Evolutionary conservation across 1,284 basidiomycete species (phyloP).

Genomic region (Ceraceosorus guamensis): DNA sequence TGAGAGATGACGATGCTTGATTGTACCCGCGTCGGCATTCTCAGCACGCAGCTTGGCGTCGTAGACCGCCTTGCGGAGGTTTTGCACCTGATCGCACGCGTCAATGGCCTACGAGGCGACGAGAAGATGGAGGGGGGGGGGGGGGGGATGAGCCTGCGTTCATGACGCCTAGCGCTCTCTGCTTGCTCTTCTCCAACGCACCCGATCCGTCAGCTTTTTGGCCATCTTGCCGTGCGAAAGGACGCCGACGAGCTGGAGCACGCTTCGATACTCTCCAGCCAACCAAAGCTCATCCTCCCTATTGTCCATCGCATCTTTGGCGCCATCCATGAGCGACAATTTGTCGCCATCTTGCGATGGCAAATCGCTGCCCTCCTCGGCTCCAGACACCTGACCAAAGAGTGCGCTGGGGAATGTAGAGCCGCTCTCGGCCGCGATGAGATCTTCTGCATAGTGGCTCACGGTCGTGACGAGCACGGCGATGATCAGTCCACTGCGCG

Average conservation of each 20-base stretch:
- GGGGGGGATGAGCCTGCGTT: not conserved
- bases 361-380: not conserved
- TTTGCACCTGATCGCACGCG: conserved; percentile 46
- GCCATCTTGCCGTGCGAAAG: conserved; percentile 84
- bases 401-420: not conserved
- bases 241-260: conserved; percentile 84
- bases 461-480: conserved; percentile 42
- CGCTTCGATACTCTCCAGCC: conserved; percentile 90
- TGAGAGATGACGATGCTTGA: conserved; percentile 8
- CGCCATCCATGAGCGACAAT: conserved; percentile 1
- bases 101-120: conserved; percentile 38
- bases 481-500: conserved; percentile 18
- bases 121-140: not conserved
- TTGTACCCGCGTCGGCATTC: conserved; percentile 32
- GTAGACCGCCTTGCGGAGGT: conserved; percentile 45
- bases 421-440: conserved; percentile 9
- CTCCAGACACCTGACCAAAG: conserved; percentile 1
- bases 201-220: conserved; percentile 82
- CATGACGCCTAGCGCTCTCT: not conserved
- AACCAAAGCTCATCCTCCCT: conserved; percentile 47
- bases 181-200: conserved; percentile 52
- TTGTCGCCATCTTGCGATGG: not conserved
- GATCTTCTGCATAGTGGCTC: conserved; percentile 29
- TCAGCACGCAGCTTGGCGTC: conserved; percentile 41
- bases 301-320: conserved; percentile 34